A percentile compares a stretch with the other conserved stretches of the same genome.
Evolutionary conservation across 441 rosid species (phyloP).

Genomic region (Lepidium campestre): DNA sequence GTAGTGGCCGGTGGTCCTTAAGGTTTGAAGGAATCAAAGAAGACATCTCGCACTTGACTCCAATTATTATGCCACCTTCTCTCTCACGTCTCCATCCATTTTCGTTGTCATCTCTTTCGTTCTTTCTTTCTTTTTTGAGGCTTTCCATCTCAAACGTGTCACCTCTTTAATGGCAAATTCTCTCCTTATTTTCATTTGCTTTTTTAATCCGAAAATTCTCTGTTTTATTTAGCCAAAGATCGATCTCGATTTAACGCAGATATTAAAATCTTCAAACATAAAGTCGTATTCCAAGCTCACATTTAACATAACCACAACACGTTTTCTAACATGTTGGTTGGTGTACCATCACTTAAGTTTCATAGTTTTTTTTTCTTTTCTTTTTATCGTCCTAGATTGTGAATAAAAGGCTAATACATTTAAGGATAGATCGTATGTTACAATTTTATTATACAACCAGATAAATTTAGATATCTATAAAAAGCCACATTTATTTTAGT

Average conservation of each 20-base stretch:
- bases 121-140: slow-evolving; percentile 24
- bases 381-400: too few relatives aligned
- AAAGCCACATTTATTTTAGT: not conserved
- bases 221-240: too few relatives aligned
- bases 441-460: not conserved
- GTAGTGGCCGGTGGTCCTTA: slow-evolving; percentile 32
- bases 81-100: slow-evolving; percentile 34
- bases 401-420: too few relatives aligned
- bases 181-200: not conserved
- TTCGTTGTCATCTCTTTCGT: slow-evolving; percentile 24
- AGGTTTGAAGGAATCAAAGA: slow-evolving; percentile 33
- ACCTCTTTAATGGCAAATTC: slow-evolving; percentile 22
- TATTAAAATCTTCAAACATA: not conserved
- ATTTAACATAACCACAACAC: not conserved
- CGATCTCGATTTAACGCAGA: not conserved
- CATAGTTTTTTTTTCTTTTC: not conserved
- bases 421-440: too few relatives aligned
- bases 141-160: slow-evolving; percentile 28
- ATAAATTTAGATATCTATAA: not conserved
- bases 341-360: not conserved
- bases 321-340: not conserved
- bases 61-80: slow-evolving; percentile 30
- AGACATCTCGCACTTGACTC: slow-evolving; percentile 28
- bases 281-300: not conserved
- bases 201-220: not conserved